Evolutionary conservation across 805 yeast species (phyloP).

Genomic region (Wickerhamiella cacticola): DNA sequence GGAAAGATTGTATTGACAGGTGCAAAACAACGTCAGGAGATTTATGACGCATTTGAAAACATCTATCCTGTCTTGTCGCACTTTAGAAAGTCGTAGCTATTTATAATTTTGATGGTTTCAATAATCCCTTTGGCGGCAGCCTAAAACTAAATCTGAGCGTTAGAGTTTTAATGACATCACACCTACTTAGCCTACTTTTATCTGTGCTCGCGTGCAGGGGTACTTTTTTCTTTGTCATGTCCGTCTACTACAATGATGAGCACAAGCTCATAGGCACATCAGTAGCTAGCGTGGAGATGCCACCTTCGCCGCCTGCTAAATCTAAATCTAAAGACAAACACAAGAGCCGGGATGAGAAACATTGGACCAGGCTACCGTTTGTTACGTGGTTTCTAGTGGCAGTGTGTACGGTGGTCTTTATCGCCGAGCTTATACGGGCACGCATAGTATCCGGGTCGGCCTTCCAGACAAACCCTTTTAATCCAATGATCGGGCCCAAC

Average conservation of each 20-base stretch:
- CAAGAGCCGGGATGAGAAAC: background rate
- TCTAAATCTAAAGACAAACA: background rate
- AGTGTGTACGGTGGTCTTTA: slow-evolving; percentile 41
- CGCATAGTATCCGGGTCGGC: slow-evolving; percentile 48
- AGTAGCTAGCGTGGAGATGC: background rate
- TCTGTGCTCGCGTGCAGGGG: slow-evolving; percentile 4
- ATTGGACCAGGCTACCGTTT: slow-evolving; percentile 22
- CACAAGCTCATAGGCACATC: background rate
- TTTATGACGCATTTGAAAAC: slow-evolving; percentile 95
- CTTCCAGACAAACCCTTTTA: slow-evolving; percentile 59
- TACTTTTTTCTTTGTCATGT: background rate
- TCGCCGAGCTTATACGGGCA: slow-evolving; percentile 50
- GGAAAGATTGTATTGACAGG: slow-evolving; percentile 97
- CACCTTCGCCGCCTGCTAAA: too few relatives aligned
- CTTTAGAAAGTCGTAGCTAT: slow-evolving; percentile 62
- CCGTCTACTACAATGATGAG: slow-evolving; percentile 1
- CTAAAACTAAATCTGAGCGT: background rate
- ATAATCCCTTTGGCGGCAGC: background rate
- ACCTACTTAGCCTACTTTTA: too few relatives aligned
- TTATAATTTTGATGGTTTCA: background rate
- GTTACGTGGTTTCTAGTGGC: slow-evolving; percentile 24
- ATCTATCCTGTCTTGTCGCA: slow-evolving; percentile 97
- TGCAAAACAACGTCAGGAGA: slow-evolving; percentile 97
- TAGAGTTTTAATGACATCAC: too few relatives aligned
- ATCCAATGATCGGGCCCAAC: slow-evolving; percentile 72